These are phyloP conservation scores for Trichoderma lentiforme DNA, from an alignment of 2,329 filamentous ascomycete genomes.

Conservation along the genomic window DNA sequence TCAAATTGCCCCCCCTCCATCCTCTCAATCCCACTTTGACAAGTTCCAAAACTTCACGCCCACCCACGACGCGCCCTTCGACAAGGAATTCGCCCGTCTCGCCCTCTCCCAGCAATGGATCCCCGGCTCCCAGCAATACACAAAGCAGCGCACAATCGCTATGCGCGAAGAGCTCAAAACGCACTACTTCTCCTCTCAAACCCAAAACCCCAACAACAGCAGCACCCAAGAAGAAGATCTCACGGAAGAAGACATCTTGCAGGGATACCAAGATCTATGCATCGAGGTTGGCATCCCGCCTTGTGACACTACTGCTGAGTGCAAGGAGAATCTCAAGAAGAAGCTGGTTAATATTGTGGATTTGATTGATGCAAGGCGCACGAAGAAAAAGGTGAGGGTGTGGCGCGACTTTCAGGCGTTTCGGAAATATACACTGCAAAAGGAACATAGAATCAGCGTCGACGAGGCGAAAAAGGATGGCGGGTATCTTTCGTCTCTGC, in stretches of 20 bases:
- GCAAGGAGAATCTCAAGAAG: conserved; percentile 26
- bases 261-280: conserved; percentile 29
- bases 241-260: conserved; percentile 23
- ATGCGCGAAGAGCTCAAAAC: conserved; percentile 28
- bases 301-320: conserved; percentile 22
- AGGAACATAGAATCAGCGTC: conserved; percentile 22
- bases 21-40: conserved; percentile 32
- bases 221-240: conserved; percentile 7
- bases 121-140: conserved; percentile 22
- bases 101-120: conserved; percentile 32
- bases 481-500: conserved; percentile 24
- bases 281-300: conserved; percentile 27
- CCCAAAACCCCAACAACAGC: neutral
- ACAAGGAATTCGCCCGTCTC: conserved; percentile 32
- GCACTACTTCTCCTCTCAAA: conserved; percentile 26
- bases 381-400: conserved; percentile 24
- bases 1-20: neutral
- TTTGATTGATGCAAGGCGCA: conserved; percentile 31
- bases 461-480: conserved; percentile 26
- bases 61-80: conserved; percentile 29
- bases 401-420: conserved; percentile 29
- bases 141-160: conserved; percentile 30
- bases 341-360: conserved; percentile 33
- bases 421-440: conserved; percentile 25
- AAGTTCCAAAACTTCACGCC: conserved; percentile 31